Evolutionary conservation across 768 basidiomycete species (phyloP).

Genomic region (Collybiopsis luxurians): DNA sequence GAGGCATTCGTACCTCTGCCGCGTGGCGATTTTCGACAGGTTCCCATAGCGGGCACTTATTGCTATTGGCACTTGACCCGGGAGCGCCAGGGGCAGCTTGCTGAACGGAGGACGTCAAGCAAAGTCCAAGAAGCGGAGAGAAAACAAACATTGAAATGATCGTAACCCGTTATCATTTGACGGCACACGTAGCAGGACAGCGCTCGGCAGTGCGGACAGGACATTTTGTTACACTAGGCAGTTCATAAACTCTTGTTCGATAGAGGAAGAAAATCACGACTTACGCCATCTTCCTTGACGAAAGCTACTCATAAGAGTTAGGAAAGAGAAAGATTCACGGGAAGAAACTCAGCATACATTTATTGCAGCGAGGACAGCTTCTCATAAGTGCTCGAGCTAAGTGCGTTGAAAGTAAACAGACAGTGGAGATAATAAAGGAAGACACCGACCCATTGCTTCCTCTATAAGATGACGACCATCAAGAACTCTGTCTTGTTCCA

Average conservation of each 20-base stretch:
- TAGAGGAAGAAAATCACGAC: constrained; percentile 19
- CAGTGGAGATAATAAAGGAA: neutral
- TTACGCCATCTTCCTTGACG: constrained; percentile 75
- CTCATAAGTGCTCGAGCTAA: constrained; percentile 80
- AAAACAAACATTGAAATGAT: constrained; percentile 59
- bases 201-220: constrained; percentile 67
- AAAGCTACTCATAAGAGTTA: constrained; percentile 49
- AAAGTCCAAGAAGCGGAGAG: constrained; percentile 1
- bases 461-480: constrained; percentile 79
- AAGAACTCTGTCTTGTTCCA: constrained; percentile 70
- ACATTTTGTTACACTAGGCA: constrained; percentile 91
- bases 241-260: neutral
- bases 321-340: neutral
- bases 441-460: constrained; percentile 88
- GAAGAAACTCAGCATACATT: constrained; percentile 56
- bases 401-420: neutral
- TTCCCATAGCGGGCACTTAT: constrained; percentile 71
- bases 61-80: constrained; percentile 17
- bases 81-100: neutral
- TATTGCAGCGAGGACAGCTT: constrained; percentile 82
- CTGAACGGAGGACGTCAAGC: constrained; percentile 12
- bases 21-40: constrained; percentile 60
- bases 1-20: constrained; percentile 48
- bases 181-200: constrained; percentile 86
- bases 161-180: constrained; percentile 67